Evolutionary conservation across 2,329 filamentous ascomycete species (phyloP), one percentile per base, ranked within the genome.

Genomic region (Pseudogymnoascus sp.): DNA sequence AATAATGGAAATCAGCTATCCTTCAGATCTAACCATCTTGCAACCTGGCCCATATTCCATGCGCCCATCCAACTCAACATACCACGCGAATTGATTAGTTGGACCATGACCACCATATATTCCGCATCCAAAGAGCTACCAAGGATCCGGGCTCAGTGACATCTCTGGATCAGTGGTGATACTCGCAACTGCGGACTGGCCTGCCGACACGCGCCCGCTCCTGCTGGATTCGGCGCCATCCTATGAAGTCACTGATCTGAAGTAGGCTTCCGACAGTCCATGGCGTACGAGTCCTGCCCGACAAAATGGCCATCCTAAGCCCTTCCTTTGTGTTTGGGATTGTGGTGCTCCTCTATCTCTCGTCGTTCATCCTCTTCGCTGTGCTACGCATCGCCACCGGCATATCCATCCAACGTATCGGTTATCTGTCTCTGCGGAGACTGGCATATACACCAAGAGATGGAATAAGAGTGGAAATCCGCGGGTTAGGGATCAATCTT

Each of bases 341-440:
- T 68, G 70, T 92, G 72, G 85, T 97, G 68, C 82, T 97, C 65
- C 78, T 90, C 64, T 99, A 97, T 77, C 83, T 99, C 47, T 88
- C 86, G 64, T 91, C 93, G 64, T 99, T 99, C 72, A 87, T 99
- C 63, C 74, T 97, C 63, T 96, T 99, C 74, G 94, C 94, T 70
- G 83, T 97, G 68, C 77, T 99, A 65, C 91, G 94, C 67, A 92
- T 97, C 68, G 80, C 93, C 64, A 97, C 93, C 35, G 94, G 94
- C 64, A 80, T 99, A 62, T 99, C 94, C 5, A 96, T 99, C 66
- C 95, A 99, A 75, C 86, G 94, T 67, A 84, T 99, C 67, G 94
- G 94, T 65, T 96, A 95, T 73, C 86, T 95, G 67, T 96, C 94
- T 35, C 80, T 99, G 67, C 88, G 93, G 65, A 88, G 93, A 67